Evolutionary conservation across 768 basidiomycete species (phyloP), one percentile per base, ranked within the genome.

Genomic region (Mycena rosella): DNA sequence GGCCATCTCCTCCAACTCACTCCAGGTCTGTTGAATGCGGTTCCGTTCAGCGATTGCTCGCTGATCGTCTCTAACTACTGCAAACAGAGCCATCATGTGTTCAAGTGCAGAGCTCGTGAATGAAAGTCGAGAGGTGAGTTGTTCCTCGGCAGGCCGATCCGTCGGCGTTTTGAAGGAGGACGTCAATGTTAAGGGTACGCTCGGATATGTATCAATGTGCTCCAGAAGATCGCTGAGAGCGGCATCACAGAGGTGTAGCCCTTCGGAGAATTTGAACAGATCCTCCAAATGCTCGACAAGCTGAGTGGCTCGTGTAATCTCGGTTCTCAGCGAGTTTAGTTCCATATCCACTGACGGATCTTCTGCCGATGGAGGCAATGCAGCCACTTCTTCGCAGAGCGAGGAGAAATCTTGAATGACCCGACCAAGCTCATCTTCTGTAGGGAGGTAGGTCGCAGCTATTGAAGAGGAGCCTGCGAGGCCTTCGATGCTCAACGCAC

Each of bases 191-290:
- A 81, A 75, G 6, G 90, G 90, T 34, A 82, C 76, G 3, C 87
- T 84, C 11, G 95, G 94, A 74, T 89, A 95, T 72, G 91, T 94
- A 75, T 96, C 95, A 60, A 95, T 84, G 73, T 95, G 93, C 73
- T 95, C 93, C 51, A 96, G 81, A 6, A 96, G 82, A 76, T 96
- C 93, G 72, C 95, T 96, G 48, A 96, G 82, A 24, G 89, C 87
- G n/a, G 83, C 80, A 75, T 96, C 95, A 71, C 93, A 94, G 22
- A 76, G 74, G 29, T 82, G 82, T 11, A 91, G 76, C 38, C 81
- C 74, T 24, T 82, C 78, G 7, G 83, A 78, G 53, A 95, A 79
- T n/a, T 82, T 78, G 13, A 85, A 86, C n/a, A 96, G 79, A 40
- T 78, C 79, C 57, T 85, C 79, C 27, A 94, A 75, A 48, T 83